Percentiles rank a stretch among this genome's conserved stretches.
These are phyloP conservation scores for Pythium guiyangense DNA, from an alignment of 352 stramenopile species.

Conservation along the genomic window DNA sequence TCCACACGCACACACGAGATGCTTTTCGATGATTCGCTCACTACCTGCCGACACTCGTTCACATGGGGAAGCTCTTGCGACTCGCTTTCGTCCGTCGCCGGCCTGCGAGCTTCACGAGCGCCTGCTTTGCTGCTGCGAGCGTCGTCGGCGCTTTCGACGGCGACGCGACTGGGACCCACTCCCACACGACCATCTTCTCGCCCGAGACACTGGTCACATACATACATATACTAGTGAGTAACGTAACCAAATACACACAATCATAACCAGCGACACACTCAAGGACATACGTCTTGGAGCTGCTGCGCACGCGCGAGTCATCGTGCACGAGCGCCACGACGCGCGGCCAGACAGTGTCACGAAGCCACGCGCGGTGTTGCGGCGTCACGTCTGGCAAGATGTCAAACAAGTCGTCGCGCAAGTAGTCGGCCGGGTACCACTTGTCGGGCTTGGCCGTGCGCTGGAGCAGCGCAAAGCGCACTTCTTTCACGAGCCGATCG, in stretches of 20 bases:
- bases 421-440: conserved; percentile 48
- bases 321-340: conserved; percentile 44
- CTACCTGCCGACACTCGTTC: conserved; percentile 24
- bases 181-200: conserved; percentile 48
- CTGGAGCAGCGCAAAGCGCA: conserved; percentile 53
- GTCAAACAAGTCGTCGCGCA: conserved; percentile 64
- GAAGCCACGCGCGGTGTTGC: conserved; percentile 47
- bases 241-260: conserved; percentile 4
- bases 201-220: conserved; percentile 23
- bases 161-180: conserved; percentile 54
- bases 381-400: conserved; percentile 21
- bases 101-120: conserved; percentile 10
- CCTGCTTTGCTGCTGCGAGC: conserved; percentile 7
- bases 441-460: conserved; percentile 30
- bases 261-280: background rate
- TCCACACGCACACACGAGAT: no score
- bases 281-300: conserved; percentile 34
- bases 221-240: no score
- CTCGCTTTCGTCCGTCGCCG: conserved; percentile 12
- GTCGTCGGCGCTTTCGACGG: conserved; percentile 17
- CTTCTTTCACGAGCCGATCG: conserved; percentile 65
- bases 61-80: conserved; percentile 17
- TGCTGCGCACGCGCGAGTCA: conserved; percentile 47
- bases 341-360: conserved; percentile 50
- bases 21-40: no score